Base-by-base conservation (phyloP, 2,329 filamentous ascomycete genomes). In the Parastagonospora nodorum region DNA sequence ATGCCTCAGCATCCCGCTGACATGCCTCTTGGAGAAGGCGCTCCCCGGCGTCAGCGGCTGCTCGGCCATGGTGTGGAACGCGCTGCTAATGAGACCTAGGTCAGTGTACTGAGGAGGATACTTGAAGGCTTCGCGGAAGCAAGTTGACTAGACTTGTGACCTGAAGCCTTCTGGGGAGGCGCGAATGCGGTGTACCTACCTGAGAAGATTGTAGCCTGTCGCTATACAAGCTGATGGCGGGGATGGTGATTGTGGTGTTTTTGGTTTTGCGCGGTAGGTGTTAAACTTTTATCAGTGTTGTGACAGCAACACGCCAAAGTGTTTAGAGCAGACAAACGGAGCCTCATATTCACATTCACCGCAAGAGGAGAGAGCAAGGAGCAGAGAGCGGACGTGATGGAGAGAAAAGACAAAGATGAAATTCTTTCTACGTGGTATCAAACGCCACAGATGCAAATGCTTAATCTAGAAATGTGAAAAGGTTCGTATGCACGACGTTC, bases 401-500 rank as follows among this genome's bases (percentile, higher is more conserved):
- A 9, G 16, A 37, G n/a, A 30, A 41, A 40, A 30, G n/a, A n/a
- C 16, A 27, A 5, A 5, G 31, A 46, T 36, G 39, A 28, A 16
- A 36, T 45, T 43, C 50, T 32, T 33, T 57, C 58, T 51, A 55
- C 49, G 50, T 59, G 63, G 60, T 66, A 64, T 64, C 50, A 46
- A 63, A 66, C 58, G 50, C 62, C 62, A 54, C 53, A 36, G 37
- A 65, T 66, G 63, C 66, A 62, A 51, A 66, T 59, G 58, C 44
- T 58, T 71, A 91, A 56, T 97, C 92, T 67, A 97, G 81, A 76
- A 97, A 97, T 1, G 92, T 97, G 72, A 99, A 97, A 50, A 99
- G 84, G 77, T 92, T 93, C 15, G 94, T 97, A 73, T 99, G 94
- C 59, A 99, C 82, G 67, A 97, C 91, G 72, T 95, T 97, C 81